Evolutionary conservation across 2,329 filamentous ascomycete genomes (phyloP).

Genomic region (Xylaria sp.): DNA sequence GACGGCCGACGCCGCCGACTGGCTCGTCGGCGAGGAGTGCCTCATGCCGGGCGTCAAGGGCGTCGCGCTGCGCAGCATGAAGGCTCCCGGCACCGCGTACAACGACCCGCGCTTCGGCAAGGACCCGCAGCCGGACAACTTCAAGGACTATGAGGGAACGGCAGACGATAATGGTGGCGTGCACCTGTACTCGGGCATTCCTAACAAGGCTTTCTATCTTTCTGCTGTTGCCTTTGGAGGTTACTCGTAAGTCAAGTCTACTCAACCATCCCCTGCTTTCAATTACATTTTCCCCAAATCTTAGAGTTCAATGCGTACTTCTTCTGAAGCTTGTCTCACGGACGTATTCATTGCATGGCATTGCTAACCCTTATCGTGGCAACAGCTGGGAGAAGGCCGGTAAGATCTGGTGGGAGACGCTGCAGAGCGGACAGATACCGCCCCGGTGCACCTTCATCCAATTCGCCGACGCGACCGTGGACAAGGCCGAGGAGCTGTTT

Average conservation of each 20-base stretch:
- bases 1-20: conserved; percentile 60
- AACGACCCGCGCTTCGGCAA: conserved; percentile 64
- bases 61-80: conserved; percentile 65
- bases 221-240: conserved; percentile 61
- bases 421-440: conserved; percentile 57
- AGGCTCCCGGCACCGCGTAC: conserved; percentile 64
- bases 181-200: conserved; percentile 67
- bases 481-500: conserved; percentile 58
- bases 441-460: conserved; percentile 58
- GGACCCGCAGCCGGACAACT: conserved; percentile 63
- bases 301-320: no score
- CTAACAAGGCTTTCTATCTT: conserved; percentile 67
- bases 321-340: background rate
- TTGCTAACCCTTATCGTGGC: background rate
- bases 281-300: background rate
- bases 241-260: conserved; percentile 47
- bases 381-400: conserved; percentile 65
- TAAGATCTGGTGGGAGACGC: conserved; percentile 63
- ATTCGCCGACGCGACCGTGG: conserved; percentile 62
- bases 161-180: conserved; percentile 64
- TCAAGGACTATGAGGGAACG: conserved; percentile 56
- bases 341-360: background rate
- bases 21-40: conserved; percentile 66
- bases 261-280: no score
- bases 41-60: conserved; percentile 63